These are phyloP conservation scores for Mortierella sp. DNA, from an alignment of 371 early-diverging fungal species.

Conservation along the genomic window DNA sequence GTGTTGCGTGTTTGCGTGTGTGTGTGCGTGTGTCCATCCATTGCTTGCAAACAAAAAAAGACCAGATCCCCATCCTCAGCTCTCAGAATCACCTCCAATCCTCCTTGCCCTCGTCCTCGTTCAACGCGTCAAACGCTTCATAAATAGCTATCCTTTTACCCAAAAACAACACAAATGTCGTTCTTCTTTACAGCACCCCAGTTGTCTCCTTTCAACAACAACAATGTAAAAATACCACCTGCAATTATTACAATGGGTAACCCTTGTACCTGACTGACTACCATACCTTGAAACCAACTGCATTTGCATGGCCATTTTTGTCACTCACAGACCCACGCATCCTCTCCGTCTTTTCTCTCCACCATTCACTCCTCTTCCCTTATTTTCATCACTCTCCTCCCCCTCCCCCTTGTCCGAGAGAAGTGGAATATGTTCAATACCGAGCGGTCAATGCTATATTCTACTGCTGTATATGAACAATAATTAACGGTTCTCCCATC, in stretches of 20 bases:
- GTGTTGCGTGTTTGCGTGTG: neutral
- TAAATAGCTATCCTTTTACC: neutral
- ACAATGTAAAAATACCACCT: constrained; percentile 33
- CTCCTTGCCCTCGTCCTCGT: neutral
- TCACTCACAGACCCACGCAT: neutral
- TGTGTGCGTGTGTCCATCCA: neutral
- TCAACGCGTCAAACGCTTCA: neutral
- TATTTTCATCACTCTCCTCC: neutral
- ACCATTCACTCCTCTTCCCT: neutral
- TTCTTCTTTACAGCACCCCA: constrained; percentile 25
- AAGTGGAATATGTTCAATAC: neutral
- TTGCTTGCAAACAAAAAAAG: neutral
- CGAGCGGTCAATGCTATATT: neutral
- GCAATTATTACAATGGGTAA: neutral
- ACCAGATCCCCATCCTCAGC: constrained; percentile 10
- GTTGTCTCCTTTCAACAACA: constrained; percentile 27
- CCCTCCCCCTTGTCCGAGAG: neutral
- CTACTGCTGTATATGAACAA: neutral
- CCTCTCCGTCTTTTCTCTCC: neutral
- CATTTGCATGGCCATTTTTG: neutral
- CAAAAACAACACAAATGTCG: constrained; percentile 4
- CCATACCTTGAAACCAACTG: neutral
- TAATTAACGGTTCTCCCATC: neutral
- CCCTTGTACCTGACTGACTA: neutral
- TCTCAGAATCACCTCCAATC: constrained; percentile 8